These are phyloP conservation scores for Penicillium maclennaniae DNA, from an alignment of 495 filamentous ascomycete species.

Conservation along the genomic window DNA sequence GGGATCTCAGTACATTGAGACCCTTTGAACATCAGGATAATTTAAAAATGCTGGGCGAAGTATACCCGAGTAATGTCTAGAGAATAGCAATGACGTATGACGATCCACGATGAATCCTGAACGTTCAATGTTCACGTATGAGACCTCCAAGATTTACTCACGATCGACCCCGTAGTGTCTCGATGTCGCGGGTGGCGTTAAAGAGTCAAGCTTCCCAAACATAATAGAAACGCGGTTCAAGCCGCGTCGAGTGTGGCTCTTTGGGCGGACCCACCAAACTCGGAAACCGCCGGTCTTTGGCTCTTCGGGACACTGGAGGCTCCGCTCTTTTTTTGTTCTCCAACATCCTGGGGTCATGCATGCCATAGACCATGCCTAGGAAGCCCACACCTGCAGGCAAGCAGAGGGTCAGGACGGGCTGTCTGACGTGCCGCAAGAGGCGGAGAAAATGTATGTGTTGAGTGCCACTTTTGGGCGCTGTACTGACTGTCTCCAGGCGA, in stretches of 20 bases:
- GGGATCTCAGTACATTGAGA: conserved; percentile 21
- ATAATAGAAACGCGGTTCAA: conserved; percentile 9
- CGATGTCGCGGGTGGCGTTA: background rate
- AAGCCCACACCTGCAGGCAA: conserved; percentile 27
- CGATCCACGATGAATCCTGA: background rate
- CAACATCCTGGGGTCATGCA: conserved; percentile 17
- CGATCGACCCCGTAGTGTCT: background rate
- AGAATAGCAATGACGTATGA: background rate
- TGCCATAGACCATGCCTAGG: conserved; percentile 19
- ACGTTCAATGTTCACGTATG: background rate
- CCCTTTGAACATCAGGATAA: background rate
- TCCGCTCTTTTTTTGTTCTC: conserved; percentile 12
- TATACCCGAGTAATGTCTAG: background rate
- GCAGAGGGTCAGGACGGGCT: conserved; percentile 27
- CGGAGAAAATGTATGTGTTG: conserved; percentile 24
- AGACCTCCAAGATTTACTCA: background rate
- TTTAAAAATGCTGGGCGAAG: background rate
- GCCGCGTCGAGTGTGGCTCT: conserved; percentile 4
- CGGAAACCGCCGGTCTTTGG: conserved; percentile 7
- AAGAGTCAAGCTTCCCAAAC: background rate
- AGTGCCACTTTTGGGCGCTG: background rate
- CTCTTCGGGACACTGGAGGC: conserved; percentile 18
- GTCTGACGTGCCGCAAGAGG: conserved; percentile 26
- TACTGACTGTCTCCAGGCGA: conserved; percentile 13
- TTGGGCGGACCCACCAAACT: conserved; percentile 4